Percentiles rank a stretch among this genome's conserved stretches.
phyloP scores from a whole-genome alignment of 495 filamentous ascomycete genomes.

The Aspergillus diversus region DNA sequence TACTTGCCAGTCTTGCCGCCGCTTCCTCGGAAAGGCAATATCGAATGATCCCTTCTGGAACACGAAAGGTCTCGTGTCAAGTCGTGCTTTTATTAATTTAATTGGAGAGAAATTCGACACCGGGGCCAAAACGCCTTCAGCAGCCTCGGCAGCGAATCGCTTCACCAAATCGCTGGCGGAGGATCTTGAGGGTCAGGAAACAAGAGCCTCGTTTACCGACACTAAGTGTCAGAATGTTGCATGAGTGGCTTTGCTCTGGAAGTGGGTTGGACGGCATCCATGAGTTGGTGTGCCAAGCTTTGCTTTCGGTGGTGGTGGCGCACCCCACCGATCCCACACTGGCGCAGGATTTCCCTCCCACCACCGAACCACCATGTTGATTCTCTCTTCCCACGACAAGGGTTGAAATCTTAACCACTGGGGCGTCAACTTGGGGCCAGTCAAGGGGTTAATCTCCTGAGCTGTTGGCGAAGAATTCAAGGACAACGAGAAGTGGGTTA shows the following conservation, averaged over 20 bases:
- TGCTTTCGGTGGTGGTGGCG: slow-evolving; percentile 11
- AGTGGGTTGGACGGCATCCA: too few species aligned
- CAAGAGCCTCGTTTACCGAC: slow-evolving; percentile 1
- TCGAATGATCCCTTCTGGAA: too few species aligned
- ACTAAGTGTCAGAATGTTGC: slow-evolving; percentile 9
- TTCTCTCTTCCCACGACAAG: background rate
- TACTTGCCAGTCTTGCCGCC: too few species aligned
- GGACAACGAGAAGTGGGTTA: background rate
- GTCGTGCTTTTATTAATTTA: too few species aligned
- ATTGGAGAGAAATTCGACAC: too few species aligned
- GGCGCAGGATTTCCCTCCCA: background rate
- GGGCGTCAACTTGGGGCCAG: background rate
- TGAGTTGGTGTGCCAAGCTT: slow-evolving; percentile 14
- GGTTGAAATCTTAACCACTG: background rate
- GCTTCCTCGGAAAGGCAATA: too few species aligned
- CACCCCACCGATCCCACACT: slow-evolving; percentile 7
- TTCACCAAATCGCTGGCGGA: too few species aligned
- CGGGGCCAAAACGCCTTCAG: too few species aligned
- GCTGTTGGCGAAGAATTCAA: slow-evolving; percentile 3
- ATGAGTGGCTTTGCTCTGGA: too few species aligned
- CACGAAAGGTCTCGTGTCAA: too few species aligned
- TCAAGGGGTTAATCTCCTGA: background rate
- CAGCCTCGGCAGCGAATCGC: too few species aligned
- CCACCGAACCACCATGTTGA: too few species aligned
- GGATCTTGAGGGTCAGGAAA: background rate